Conservation (phyloP, 768 basidiomycete genomes). For the Auriscalpium orientale region DNA sequence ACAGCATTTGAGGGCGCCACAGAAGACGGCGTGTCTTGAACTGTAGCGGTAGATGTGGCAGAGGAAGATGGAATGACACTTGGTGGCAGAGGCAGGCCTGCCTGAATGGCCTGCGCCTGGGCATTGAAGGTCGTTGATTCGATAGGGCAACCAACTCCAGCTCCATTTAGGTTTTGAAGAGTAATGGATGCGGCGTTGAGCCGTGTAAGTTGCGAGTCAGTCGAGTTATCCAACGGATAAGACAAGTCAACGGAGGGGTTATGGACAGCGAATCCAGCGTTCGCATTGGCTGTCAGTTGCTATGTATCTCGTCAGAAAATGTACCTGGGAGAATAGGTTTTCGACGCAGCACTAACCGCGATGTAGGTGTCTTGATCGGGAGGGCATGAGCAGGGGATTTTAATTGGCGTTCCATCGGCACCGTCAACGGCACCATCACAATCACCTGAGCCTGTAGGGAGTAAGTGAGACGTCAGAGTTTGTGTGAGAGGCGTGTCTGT, state of each 20-base stretch:
- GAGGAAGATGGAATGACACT: not conserved
- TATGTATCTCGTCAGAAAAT: conserved; percentile 12
- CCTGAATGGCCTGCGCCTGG: conserved; percentile 15
- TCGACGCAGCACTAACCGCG: conserved; percentile 14
- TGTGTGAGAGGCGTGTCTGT: not conserved
- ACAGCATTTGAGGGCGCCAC: not conserved
- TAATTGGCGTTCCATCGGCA: conserved; percentile 24
- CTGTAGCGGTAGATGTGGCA: not conserved
- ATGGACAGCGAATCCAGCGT: conserved; percentile 4
- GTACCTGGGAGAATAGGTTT: not conserved
- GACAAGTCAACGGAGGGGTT: conserved; percentile 19
- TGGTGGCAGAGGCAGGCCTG: not conserved
- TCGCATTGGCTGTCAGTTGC: conserved; percentile 9
- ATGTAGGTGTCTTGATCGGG: conserved; percentile 25
- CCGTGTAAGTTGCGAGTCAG: conserved; percentile 31
- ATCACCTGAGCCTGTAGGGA: conserved; percentile 22
- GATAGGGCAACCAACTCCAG: conserved; percentile 60
- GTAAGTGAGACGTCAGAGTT: not conserved
- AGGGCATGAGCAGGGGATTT: conserved; percentile 33
- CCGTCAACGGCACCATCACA: conserved; percentile 28
- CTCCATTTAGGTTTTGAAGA: conserved; percentile 63
- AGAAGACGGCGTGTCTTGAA: not conserved
- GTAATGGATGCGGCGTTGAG: conserved; percentile 55
- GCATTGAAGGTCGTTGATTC: conserved; percentile 53
- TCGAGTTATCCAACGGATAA: conserved; percentile 38